Conservation (phyloP, 2,329 filamentous ascomycete species). For the Coleophoma cylindrospora region DNA sequence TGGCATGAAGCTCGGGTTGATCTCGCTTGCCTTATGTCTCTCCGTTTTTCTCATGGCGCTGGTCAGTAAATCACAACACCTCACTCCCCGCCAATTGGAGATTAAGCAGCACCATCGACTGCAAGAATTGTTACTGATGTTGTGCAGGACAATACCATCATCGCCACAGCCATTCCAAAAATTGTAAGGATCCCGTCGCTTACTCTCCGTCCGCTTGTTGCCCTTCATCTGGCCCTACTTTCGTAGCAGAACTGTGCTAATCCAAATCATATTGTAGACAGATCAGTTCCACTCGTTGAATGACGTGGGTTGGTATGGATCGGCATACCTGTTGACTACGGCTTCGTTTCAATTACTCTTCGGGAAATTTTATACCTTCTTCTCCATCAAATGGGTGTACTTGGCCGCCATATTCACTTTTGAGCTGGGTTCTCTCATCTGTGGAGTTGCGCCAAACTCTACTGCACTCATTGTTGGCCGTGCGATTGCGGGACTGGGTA, state of each 20-base stretch:
- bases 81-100: no score
- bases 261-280: conserved; percentile 9
- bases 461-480: conserved; percentile 24
- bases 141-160: conserved; percentile 25
- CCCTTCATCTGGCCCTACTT: no score
- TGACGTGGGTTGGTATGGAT: conserved; percentile 41
- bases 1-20: conserved; percentile 19
- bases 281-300: conserved; percentile 32
- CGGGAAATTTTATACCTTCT: conserved; percentile 27
- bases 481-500: conserved; percentile 25
- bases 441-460: conserved; percentile 23
- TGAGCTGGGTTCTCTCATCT: conserved; percentile 24
- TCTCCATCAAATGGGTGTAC: conserved; percentile 25
- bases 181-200: conserved; percentile 11
- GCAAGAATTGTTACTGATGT: no score
- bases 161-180: conserved; percentile 32
- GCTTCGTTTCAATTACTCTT: conserved; percentile 26
- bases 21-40: conserved; percentile 21
- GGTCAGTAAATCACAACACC: no score
- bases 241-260: no score
- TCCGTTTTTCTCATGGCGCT: conserved; percentile 23
- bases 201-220: no score
- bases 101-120: no score
- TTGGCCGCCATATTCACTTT: conserved; percentile 24
- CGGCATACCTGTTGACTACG: conserved; percentile 31